Evolutionary conservation across 257 asterid species (phyloP).

Genomic region (Verbascum thapsus): DNA sequence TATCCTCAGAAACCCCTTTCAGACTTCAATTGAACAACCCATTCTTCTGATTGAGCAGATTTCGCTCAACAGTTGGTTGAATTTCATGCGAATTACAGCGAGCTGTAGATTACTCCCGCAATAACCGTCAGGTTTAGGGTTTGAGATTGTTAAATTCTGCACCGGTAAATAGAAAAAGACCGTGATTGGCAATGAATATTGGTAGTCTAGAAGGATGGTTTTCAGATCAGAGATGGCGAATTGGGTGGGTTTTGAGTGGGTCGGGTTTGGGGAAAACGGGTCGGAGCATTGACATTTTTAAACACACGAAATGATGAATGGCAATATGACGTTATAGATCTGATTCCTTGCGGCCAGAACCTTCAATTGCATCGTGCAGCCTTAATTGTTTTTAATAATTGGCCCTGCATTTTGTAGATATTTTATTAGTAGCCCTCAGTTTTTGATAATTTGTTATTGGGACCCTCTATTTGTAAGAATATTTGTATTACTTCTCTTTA

Average conservation of each 20-base stretch:
- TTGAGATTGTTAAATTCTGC: constrained; percentile 31
- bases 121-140: constrained; percentile 30
- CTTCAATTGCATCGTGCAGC: constrained; percentile 3
- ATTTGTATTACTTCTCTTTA: too few species aligned
- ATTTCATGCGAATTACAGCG: constrained; percentile 24
- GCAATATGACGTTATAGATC: constrained; percentile 22
- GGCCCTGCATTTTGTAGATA: neutral
- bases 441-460: too few species aligned
- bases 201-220: constrained; percentile 24
- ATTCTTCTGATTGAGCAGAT: neutral
- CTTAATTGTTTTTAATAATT: too few species aligned
- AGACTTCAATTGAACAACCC: constrained; percentile 17
- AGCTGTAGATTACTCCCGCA: constrained; percentile 14
- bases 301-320: neutral
- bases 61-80: neutral
- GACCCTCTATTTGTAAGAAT: too few species aligned
- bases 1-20: constrained; percentile 37
- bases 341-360: constrained; percentile 24
- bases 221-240: constrained; percentile 31
- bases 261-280: constrained; percentile 34
- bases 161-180: constrained; percentile 35
- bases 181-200: constrained; percentile 14
- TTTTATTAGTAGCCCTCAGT: neutral
- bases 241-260: constrained; percentile 23
- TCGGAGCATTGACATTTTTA: constrained; percentile 33